phyloP scores from a whole-genome alignment of 2,329 filamentous ascomycete species.

The Alternaria conjuncta region DNA sequence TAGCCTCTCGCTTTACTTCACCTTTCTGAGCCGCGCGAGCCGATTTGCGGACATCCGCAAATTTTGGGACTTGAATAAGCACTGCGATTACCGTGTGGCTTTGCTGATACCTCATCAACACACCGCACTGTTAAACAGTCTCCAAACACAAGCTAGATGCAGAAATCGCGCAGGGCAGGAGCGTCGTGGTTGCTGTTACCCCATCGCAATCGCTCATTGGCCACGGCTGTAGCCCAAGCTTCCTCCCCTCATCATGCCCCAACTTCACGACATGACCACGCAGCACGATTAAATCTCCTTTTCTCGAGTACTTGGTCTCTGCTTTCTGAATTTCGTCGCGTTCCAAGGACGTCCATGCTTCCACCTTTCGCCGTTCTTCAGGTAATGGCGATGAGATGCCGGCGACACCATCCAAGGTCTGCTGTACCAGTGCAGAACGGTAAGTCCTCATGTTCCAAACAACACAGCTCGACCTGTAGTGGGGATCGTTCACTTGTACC shows the following conservation, averaged over 20 bases:
- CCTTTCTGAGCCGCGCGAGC: background rate
- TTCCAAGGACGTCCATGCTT: background rate
- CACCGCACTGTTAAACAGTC: background rate
- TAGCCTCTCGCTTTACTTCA: background rate
- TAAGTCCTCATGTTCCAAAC: background rate
- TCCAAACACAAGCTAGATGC: background rate
- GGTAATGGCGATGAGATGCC: background rate
- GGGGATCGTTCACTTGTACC: background rate
- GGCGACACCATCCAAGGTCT: background rate
- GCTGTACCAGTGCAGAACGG: background rate
- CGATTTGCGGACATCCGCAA: too few relatives aligned
- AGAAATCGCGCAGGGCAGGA: background rate
- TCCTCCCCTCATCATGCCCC: slow-evolving; percentile 15
- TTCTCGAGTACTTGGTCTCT: background rate
- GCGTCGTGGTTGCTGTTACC: slow-evolving; percentile 20
- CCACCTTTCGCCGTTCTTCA: background rate
- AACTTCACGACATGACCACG: slow-evolving; percentile 9
- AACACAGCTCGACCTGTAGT: background rate
- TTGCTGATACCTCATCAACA: background rate
- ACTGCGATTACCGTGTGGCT: background rate
- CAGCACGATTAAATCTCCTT: background rate
- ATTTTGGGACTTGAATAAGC: background rate
- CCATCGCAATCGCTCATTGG: slow-evolving; percentile 20
- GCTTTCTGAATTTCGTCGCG: background rate
- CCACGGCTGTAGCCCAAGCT: slow-evolving; percentile 8